Percentiles rank a stretch among this genome's conserved stretches.
Evolutionary conservation across 2,329 filamentous ascomycete genomes (phyloP).

Genomic region (Ploettnerulaceae sp.): DNA sequence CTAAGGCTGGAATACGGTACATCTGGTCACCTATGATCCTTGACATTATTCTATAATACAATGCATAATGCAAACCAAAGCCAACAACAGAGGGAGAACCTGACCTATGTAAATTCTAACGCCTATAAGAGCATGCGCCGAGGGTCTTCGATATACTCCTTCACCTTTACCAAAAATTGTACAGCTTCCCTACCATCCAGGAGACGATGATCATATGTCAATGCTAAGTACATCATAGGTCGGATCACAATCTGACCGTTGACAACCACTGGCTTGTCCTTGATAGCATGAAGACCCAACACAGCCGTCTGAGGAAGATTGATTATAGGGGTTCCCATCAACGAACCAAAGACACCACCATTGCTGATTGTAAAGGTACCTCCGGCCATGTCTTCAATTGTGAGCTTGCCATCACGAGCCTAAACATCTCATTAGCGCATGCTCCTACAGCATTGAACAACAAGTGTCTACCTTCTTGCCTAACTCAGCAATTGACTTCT

Average conservation of each 20-base stretch:
- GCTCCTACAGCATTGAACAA: too few relatives aligned
- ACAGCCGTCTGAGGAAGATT: conserved; percentile 93
- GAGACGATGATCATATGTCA: conserved; percentile 96
- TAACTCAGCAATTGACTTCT: conserved; percentile 85
- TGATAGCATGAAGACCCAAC: conserved; percentile 91
- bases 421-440: conserved; percentile 35
- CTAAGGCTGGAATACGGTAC: too few relatives aligned
- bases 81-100: background rate
- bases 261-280: conserved; percentile 83
- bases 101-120: background rate
- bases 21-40: conserved; percentile 5
- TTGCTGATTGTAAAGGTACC: conserved; percentile 98
- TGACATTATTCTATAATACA: conserved; percentile 22
- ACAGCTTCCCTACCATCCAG: conserved; percentile 93
- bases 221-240: conserved; percentile 99
- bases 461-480: conserved; percentile 84
- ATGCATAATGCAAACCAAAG: conserved; percentile 4
- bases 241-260: conserved; percentile 93
- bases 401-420: conserved; percentile 93
- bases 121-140: conserved; percentile 72
- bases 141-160: conserved; percentile 96
- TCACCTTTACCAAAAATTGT: conserved; percentile 93
- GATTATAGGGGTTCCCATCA: conserved; percentile 98
- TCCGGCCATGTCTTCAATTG: conserved; percentile 98
- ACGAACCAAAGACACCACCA: conserved; percentile 90